These are phyloP conservation scores for Drechslerella dactyloides DNA, from an alignment of 2,329 filamentous ascomycete species.

Conservation along the genomic window DNA sequence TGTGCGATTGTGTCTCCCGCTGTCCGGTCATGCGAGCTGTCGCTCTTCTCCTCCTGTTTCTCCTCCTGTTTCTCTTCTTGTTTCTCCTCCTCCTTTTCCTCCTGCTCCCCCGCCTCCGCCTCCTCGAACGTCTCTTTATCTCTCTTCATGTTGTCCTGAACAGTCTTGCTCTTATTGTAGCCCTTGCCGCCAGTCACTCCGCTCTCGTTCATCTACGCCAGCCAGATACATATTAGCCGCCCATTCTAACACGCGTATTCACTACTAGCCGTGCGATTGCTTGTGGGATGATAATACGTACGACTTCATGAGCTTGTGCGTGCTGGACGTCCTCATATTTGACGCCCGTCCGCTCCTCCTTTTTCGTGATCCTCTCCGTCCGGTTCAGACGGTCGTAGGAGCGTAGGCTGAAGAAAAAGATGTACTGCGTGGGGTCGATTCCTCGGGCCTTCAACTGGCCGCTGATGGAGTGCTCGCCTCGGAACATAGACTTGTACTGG, in stretches of 20 bases:
- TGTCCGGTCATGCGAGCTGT: slow-evolving; percentile 53
- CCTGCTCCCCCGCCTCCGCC: slow-evolving; percentile 58
- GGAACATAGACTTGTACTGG: slow-evolving; percentile 93
- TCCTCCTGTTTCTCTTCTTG: no score
- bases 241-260: no score
- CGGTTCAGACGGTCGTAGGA: slow-evolving; percentile 92
- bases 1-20: slow-evolving; percentile 69
- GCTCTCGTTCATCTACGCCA: slow-evolving; percentile 50
- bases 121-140: slow-evolving; percentile 61
- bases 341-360: slow-evolving; percentile 81
- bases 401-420: slow-evolving; percentile 92
- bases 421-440: slow-evolving; percentile 77
- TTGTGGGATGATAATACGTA: slow-evolving; percentile 13
- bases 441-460: slow-evolving; percentile 75
- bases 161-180: slow-evolving; percentile 57
- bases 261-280: no score
- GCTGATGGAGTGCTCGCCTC: slow-evolving; percentile 89
- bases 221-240: slow-evolving; percentile 63
- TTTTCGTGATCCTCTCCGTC: slow-evolving; percentile 73
- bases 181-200: slow-evolving; percentile 54
- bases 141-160: slow-evolving; percentile 27
- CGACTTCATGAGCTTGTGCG: slow-evolving; percentile 82
- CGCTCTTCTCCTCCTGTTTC: no score
- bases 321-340: slow-evolving; percentile 85
- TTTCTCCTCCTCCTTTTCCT: no score